Evolutionary conservation across 495 filamentous ascomycete genomes (phyloP).

Genomic region (Talaromyces borbonicus): DNA sequence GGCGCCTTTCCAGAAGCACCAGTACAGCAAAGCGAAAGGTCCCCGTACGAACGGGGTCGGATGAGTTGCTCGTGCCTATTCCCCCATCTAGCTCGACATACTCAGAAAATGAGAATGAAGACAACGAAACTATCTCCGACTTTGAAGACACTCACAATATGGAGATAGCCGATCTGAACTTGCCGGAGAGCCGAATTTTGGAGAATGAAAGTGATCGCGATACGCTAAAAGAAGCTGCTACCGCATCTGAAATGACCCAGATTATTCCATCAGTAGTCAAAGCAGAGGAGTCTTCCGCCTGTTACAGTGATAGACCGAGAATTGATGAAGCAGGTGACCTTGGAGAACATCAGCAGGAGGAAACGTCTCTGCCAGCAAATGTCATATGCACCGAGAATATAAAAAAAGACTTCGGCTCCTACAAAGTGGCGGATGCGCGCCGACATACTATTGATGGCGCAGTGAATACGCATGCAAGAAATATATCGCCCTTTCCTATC

Average conservation of each 20-base stretch:
- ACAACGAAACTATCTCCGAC: background rate
- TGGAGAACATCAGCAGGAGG: no score
- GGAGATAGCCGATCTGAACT: background rate
- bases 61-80: constrained; percentile 28
- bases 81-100: background rate
- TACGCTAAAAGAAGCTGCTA: background rate
- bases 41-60: constrained; percentile 7
- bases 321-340: no score
- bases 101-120: background rate
- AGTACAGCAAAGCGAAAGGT: background rate
- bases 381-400: no score
- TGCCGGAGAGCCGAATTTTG: background rate
- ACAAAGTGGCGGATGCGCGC: background rate
- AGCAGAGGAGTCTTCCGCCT: no score
- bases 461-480: background rate
- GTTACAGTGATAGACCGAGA: no score
- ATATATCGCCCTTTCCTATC: background rate
- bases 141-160: background rate
- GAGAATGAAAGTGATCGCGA: background rate
- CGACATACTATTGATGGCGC: constrained; percentile 6
- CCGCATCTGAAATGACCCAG: background rate
- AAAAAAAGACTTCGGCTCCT: background rate
- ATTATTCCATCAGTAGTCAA: background rate
- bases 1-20: constrained; percentile 29
- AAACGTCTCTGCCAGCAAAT: no score